phyloP scores from a whole-genome alignment of 2,329 filamentous ascomycete genomes.

The Parascedosporium putredinis region DNA sequence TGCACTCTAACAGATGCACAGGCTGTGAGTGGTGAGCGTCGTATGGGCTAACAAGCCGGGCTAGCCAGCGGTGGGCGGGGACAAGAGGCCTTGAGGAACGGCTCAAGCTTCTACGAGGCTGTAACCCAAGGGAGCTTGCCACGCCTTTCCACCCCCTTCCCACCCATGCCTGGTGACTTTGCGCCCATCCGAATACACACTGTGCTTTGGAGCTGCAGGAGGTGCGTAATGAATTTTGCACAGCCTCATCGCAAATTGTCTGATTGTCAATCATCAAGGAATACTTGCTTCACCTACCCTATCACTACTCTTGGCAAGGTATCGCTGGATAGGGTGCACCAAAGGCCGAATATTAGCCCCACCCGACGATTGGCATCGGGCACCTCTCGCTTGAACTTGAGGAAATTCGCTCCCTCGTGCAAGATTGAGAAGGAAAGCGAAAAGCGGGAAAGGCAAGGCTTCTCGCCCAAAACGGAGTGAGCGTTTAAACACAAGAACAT shows the following conservation, averaged over 20 bases:
- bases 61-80: neutral
- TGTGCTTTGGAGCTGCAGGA: neutral
- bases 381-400: neutral
- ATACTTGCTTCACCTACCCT: neutral
- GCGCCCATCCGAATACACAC: neutral
- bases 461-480: neutral
- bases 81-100: neutral
- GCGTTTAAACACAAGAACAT: no score
- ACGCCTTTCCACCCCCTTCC: neutral
- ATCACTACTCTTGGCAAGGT: neutral
- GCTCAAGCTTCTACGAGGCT: conserved; percentile 7
- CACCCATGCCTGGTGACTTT: neutral
- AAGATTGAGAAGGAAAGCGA: neutral
- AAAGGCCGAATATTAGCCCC: neutral
- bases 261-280: neutral
- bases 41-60: neutral
- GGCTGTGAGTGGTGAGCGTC: neutral
- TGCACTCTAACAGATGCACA: no score
- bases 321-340: neutral
- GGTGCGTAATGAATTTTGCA: conserved; percentile 4
- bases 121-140: conserved; percentile 2
- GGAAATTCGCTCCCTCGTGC: neutral
- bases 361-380: neutral
- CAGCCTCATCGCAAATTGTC: conserved; percentile 3
- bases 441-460: neutral